A percentile compares a stretch with the other conserved stretches of the same genome.
These are phyloP conservation scores for Chrysanthemum makinoi DNA, from an alignment of 129 eudicot species.

Conservation along the genomic window DNA sequence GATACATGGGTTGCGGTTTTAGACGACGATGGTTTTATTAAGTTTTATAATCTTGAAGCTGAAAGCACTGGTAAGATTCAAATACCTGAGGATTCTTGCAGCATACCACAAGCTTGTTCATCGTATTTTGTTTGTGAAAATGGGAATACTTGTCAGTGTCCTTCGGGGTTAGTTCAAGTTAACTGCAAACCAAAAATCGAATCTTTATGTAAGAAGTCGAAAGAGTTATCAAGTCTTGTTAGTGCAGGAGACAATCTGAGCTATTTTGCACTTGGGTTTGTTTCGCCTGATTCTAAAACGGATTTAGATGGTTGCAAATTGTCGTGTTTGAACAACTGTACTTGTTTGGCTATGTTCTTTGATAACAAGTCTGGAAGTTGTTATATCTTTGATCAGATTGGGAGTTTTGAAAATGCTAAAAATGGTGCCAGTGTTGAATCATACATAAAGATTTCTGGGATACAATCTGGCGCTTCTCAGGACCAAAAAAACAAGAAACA, in stretches of 20 bases:
- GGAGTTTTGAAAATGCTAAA: conserved; percentile 61
- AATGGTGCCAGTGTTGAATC: conserved; percentile 34
- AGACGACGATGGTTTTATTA: conserved; percentile 60
- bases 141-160: conserved; percentile 64
- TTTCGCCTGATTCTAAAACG: conserved; percentile 46
- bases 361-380: conserved; percentile 61
- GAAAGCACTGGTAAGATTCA: conserved; percentile 32
- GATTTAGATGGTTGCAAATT: conserved; percentile 65
- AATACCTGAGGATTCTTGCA: conserved; percentile 73
- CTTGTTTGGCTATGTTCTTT: conserved; percentile 78
- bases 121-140: conserved; percentile 58
- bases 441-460: conserved; percentile 47
- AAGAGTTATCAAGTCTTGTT: conserved; percentile 35
- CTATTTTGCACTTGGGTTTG: conserved; percentile 70
- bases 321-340: conserved; percentile 70
- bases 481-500: conserved; percentile 30
- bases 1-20: conserved; percentile 66
- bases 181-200: conserved; percentile 42
- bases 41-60: conserved; percentile 45
- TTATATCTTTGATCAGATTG: conserved; percentile 68
- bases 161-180: conserved; percentile 36
- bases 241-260: conserved; percentile 59
- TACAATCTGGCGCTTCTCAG: conserved; percentile 5
- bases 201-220: conserved; percentile 33
- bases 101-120: conserved; percentile 69